Base-by-base conservation (phyloP, 805 yeast species). In the Yarrowia sp. region DNA sequence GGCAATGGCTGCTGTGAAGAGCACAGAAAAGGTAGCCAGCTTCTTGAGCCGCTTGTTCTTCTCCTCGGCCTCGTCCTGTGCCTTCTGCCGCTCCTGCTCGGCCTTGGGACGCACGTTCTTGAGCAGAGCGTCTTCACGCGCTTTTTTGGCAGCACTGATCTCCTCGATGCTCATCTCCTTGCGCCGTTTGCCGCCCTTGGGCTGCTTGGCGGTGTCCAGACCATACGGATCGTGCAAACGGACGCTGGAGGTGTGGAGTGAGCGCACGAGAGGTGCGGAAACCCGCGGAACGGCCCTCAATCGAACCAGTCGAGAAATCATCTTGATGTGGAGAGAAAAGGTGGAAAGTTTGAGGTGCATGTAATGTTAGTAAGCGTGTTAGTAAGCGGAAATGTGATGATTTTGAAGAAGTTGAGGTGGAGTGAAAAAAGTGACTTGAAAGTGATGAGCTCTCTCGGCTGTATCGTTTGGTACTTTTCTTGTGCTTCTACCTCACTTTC, bases 11-110 rank as follows among this genome's bases (percentile, higher is more conserved):
- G 67, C 67, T 3, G 56, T 48, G 19, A 63, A 63, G n/a, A 63
- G 48, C 16, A 48, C 48, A 3, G 40, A 14, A 11, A 63, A 63
- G 9, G 56, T 63, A 2, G 67, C 67, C 3, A 48, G 40, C n/a
- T 63, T 63, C 48, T 63, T 63, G 48, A 48, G 38, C n/a, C 55
- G 56, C 56, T 63, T 63, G 55, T 43, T 45, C 16, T 59, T 59
- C 65, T 59, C 65, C 35, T 59, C 65, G 52, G 65, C 65, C 42
- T 59, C 52, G 42, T 59, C 65, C 5, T 8, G 8, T 7, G 32
- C 35, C 65, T 45, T 26, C 52, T 59, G 38, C 4, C 65, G 65
- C 65, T 59, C 52, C 52, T 45, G 52, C 65, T 59, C 65, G 9
- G 14, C 52, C 42, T 59, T 43, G 42, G 65, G 65, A 32, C 65